A percentile compares a stretch with the other conserved stretches of the same genome.
These are phyloP conservation scores for Neonectria coccinea DNA, from an alignment of 2,329 filamentous ascomycete genomes.

Conservation along the genomic window DNA sequence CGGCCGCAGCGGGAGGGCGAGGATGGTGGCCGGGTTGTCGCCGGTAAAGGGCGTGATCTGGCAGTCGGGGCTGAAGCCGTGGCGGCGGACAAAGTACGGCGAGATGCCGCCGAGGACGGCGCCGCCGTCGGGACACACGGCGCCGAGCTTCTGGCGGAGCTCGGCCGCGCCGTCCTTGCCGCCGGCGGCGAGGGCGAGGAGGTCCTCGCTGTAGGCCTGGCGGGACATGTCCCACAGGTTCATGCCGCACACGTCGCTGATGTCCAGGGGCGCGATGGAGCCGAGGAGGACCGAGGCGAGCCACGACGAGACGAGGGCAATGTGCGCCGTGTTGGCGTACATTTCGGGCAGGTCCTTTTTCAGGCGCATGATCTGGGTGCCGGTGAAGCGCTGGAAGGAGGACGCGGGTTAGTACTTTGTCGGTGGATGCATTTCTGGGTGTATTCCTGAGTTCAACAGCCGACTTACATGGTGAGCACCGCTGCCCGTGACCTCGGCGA, in stretches of 20 bases:
- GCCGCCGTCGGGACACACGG: constrained; percentile 84
- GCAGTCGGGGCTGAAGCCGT: constrained; percentile 81
- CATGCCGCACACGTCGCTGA: constrained; percentile 95
- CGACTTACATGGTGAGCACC: constrained; percentile 88
- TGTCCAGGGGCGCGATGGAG: constrained; percentile 87
- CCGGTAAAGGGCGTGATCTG: constrained; percentile 89
- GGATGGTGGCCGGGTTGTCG: constrained; percentile 95
- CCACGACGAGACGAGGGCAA: constrained; percentile 96
- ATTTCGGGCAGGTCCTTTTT: constrained; percentile 82
- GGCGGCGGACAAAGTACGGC: constrained; percentile 81
- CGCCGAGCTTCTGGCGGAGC: constrained; percentile 82
- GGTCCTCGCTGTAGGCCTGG: constrained; percentile 77
- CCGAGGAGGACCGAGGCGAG: constrained; percentile 91
- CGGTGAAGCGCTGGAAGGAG: constrained; percentile 82
- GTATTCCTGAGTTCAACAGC: not conserved
- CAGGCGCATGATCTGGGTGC: constrained; percentile 94
- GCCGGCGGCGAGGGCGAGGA: constrained; percentile 82
- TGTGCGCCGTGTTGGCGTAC: constrained; percentile 83
- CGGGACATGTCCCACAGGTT: constrained; percentile 92
- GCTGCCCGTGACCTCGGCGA: constrained; percentile 88
- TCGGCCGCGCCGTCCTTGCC: constrained; percentile 68
- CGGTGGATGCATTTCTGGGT: constrained; percentile 18
- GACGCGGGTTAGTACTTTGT: constrained; percentile 9
- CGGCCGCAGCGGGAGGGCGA: constrained; percentile 86
- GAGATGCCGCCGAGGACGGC: constrained; percentile 80